Base-by-base conservation (phyloP, 192 early-diverging fungal genomes). In the Umbelopsis ramanniana region DNA sequence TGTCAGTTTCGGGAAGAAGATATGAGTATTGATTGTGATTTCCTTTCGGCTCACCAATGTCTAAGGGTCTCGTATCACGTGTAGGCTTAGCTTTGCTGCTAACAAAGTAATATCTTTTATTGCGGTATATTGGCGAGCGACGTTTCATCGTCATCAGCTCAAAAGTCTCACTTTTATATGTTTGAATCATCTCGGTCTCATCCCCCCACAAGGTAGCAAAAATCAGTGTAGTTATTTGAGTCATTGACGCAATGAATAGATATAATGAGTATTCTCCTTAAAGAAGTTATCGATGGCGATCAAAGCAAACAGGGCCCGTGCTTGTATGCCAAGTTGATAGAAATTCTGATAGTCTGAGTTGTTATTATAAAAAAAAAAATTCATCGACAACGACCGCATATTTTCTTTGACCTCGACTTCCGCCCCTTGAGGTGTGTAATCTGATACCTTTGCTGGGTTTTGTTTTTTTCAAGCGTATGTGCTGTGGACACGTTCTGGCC, bases 41-140 rank as follows among this genome's bases (percentile, higher is more conserved):
- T 11, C 40, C 6, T 11, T 43, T 43, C 40, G 40, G 40, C 40
- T 54, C 53, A 24, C n/a, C 22, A 24, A 11, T 35, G 15, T 37
- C 14, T 37, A 63, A 63, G 57, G 57, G 57, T 63, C 57, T 37
- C 35, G 33, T 63, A 50, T 50, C 48, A 50, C 48, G 48, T 50
- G 48, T 43, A 43, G 40, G 8, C 40, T 6, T 43, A 7, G 11
- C 40, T 12, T 29, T 43, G 40, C 40, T 43, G 40, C 40, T 43
- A 43, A 43, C 40, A 7, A 12, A 43, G 40, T 5, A 43, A 43
- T n/a, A 11, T 43, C 6, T 12, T 43, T 43, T 0, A 43, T 11
- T 43, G 40, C 11, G 40, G 11, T 6, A 7, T 12, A 4, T 43
- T 6, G 6, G 0, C 40, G 8, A 43, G 6, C 11, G 6, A 43